phyloP scores from a whole-genome alignment of 768 basidiomycete species.

The Amanita pseudoporphyria region DNA sequence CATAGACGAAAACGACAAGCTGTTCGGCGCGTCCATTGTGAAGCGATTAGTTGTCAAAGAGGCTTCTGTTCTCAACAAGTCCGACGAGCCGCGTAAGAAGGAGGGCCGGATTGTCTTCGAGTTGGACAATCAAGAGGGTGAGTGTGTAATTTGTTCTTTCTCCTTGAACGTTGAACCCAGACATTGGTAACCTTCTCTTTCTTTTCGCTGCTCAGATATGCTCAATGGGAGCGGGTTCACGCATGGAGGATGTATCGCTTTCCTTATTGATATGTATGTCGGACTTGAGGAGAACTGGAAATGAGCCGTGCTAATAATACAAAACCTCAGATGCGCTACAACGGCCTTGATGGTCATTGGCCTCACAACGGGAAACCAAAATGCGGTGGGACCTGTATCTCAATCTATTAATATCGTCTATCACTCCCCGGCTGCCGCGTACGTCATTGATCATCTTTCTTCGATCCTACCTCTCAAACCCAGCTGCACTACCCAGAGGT shows the following conservation, averaged over 20 bases:
- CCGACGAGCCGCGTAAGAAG: conserved; percentile 19
- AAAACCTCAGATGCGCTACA: conserved; percentile 38
- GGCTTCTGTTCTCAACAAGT: conserved; percentile 15
- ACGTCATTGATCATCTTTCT: conserved; percentile 12
- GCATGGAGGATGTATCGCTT: conserved; percentile 48
- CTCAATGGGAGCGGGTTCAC: conserved; percentile 26
- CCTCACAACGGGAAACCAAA: conserved; percentile 17
- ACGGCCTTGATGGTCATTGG: conserved; percentile 32
- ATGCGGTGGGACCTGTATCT: conserved; percentile 29
- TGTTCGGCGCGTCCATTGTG: conserved; percentile 14
- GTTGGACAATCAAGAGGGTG: conserved; percentile 18
- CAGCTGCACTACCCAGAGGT: conserved; percentile 34
- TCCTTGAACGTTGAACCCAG: too few relatives aligned
- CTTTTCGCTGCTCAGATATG: conserved; percentile 2
- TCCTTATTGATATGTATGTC: conserved; percentile 41
- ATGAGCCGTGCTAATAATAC: too few relatives aligned
- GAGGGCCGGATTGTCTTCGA: conserved; percentile 22
- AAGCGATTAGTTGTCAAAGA: conserved; percentile 13
- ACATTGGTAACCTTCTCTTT: too few relatives aligned
- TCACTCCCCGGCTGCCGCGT: conserved; percentile 47
- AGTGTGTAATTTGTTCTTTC: too few relatives aligned
- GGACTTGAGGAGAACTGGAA: too few relatives aligned
- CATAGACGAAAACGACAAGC: background rate
- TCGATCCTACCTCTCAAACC: too few relatives aligned
- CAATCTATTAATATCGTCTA: conserved; percentile 44